phyloP scores from a whole-genome alignment of 305 asterid species.

The Solanum hybrid region DNA sequence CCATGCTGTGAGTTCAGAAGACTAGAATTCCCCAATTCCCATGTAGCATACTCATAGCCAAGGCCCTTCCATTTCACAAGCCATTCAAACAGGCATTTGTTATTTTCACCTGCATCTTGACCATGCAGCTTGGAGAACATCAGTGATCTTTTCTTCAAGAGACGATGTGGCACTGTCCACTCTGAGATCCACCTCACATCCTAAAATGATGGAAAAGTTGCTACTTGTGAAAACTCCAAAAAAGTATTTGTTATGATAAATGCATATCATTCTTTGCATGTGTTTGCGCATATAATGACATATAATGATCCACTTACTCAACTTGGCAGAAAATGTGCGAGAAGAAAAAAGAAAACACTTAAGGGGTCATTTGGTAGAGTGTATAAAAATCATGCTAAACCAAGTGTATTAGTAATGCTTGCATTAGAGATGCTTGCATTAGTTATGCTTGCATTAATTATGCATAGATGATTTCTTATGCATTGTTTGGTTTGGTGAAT shows the following conservation, averaged over 20 bases:
- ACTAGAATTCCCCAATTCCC: conserved; percentile 56
- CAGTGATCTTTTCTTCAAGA: conserved; percentile 44
- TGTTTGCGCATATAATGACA: background rate
- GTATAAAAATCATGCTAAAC: background rate
- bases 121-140: conserved; percentile 14
- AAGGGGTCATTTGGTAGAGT: background rate
- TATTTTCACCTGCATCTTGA: conserved; percentile 22
- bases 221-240: background rate
- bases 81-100: conserved; percentile 48
- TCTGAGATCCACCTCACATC: conserved; percentile 41
- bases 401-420: background rate
- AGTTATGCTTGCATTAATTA: background rate
- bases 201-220: conserved; percentile 23
- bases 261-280: background rate
- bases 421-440: too few relatives aligned
- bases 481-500: background rate
- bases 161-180: conserved; percentile 61
- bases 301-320: background rate
- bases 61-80: conserved; percentile 73
- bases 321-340: background rate
- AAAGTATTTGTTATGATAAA: background rate
- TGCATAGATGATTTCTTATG: background rate
- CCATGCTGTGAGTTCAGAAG: conserved; percentile 40
- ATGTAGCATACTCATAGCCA: conserved; percentile 49
- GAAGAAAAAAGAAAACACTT: background rate